Percentiles rank a stretch among this genome's conserved stretches.
Conservation (phyloP, 306 rosid species). For the Fragaria ananassa region DNA sequence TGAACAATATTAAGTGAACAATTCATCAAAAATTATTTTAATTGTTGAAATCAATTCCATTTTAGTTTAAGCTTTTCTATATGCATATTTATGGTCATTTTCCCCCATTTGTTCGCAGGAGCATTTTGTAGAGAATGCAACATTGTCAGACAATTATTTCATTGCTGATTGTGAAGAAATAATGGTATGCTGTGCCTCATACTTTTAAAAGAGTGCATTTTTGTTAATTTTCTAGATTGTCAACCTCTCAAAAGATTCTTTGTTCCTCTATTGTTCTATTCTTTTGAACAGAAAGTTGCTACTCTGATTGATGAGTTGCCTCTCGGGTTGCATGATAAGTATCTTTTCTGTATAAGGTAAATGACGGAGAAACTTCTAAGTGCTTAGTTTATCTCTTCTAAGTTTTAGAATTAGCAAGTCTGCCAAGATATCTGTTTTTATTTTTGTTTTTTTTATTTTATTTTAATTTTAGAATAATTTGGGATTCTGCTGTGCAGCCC, state of each 20-base stretch:
- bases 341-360: slow-evolving; percentile 84
- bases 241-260: slow-evolving; percentile 13
- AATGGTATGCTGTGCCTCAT: slow-evolving; percentile 54
- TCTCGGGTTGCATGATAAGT: slow-evolving; percentile 73
- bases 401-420: slow-evolving; percentile 11
- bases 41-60: background rate
- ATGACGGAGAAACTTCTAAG: slow-evolving; percentile 7
- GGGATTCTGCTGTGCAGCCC: slow-evolving; percentile 62
- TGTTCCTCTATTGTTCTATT: slow-evolving; percentile 20
- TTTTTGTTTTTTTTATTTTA: slow-evolving; percentile 1
- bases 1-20: background rate
- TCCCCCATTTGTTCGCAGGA: slow-evolving; percentile 55
- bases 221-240: slow-evolving; percentile 19
- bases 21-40: background rate
- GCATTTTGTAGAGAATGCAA: slow-evolving; percentile 81
- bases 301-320: slow-evolving; percentile 73
- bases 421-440: background rate
- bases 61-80: background rate
- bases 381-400: background rate
- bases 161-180: slow-evolving; percentile 66
- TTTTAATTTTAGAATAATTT: slow-evolving; percentile 18
- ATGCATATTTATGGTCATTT: slow-evolving; percentile 6
- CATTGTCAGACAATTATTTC: slow-evolving; percentile 76
- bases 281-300: slow-evolving; percentile 67
- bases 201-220: slow-evolving; percentile 15